Evolutionary conservation across 2,329 filamentous ascomycete genomes (phyloP).

Genomic region (Fusarium sp.): DNA sequence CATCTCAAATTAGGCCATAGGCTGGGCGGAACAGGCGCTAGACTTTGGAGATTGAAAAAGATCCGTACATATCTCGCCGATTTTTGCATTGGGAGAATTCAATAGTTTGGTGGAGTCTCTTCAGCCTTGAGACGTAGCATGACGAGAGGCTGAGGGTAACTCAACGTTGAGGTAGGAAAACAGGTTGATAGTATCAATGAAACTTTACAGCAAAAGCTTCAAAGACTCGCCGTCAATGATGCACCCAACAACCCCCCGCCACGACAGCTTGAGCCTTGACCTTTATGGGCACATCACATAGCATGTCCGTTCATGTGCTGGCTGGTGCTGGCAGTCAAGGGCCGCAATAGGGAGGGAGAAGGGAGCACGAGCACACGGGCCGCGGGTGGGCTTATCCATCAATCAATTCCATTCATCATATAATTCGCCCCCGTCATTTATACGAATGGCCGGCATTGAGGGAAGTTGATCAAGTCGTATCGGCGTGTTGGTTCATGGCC

Average conservation of each 20-base stretch:
- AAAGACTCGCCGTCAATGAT: conserved; percentile 13
- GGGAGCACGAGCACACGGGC: conserved; percentile 40
- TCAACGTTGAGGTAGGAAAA: conserved; percentile 14
- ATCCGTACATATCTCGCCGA: conserved; percentile 8
- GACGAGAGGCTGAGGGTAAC: conserved; percentile 11
- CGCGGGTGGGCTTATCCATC: conserved; percentile 28
- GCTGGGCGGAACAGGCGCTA: conserved; percentile 38
- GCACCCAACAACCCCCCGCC: conserved; percentile 7
- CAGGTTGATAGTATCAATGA: neutral
- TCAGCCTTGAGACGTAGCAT: conserved; percentile 22
- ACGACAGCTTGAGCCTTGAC: conserved; percentile 1
- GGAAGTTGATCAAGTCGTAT: conserved; percentile 12
- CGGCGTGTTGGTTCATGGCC: conserved; percentile 4
- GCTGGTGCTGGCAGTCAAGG: conserved; percentile 24
- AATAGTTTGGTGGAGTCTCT: conserved; percentile 34
- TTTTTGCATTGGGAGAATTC: conserved; percentile 17
- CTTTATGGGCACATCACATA: neutral
- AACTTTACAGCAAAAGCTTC: conserved; percentile 9
- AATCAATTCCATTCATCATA: conserved; percentile 24
- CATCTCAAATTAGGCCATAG: conserved; percentile 22
- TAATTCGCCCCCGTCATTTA: conserved; percentile 22
- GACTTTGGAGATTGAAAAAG: conserved; percentile 22
- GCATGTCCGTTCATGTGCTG: conserved; percentile 16
- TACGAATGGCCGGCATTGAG: conserved; percentile 18
- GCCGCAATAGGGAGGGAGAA: conserved; percentile 18